These are phyloP conservation scores for Bipolaris gigantea DNA, from an alignment of 2,329 filamentous ascomycete species.

Conservation along the genomic window DNA sequence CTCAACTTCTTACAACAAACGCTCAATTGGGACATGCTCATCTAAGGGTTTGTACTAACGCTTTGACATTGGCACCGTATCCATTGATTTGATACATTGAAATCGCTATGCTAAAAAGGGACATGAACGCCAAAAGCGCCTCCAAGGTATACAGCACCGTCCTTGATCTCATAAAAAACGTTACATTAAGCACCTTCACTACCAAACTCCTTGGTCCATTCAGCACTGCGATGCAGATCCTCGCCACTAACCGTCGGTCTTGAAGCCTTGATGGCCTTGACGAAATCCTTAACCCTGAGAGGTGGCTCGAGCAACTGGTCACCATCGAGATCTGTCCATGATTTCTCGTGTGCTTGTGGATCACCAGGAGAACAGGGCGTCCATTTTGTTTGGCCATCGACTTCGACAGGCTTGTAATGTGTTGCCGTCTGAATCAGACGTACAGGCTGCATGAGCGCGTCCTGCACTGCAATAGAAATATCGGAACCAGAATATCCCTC, in stretches of 20 bases:
- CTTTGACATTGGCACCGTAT: background rate
- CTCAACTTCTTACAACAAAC: background rate
- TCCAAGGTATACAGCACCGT: conserved; percentile 8
- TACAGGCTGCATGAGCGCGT: conserved; percentile 95
- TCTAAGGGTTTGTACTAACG: background rate
- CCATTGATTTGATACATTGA: conserved; percentile 2
- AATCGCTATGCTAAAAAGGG: conserved; percentile 13
- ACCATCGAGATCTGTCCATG: conserved; percentile 82
- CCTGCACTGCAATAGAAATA: conserved; percentile 93
- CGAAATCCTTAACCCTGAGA: conserved; percentile 86
- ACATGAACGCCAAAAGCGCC: conserved; percentile 18
- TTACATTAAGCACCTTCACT: conserved; percentile 71
- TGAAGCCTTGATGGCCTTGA: conserved; percentile 85
- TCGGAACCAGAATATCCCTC: conserved; percentile 96
- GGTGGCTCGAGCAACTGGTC: conserved; percentile 85
- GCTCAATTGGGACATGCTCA: background rate
- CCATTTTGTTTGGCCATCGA: conserved; percentile 67
- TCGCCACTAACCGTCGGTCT: conserved; percentile 87
- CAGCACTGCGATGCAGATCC: conserved; percentile 79
- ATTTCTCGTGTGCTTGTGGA: conserved; percentile 84
- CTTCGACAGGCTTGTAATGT: conserved; percentile 88
- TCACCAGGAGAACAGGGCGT: conserved; percentile 96
- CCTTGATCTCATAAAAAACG: background rate
- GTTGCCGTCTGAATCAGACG: conserved; percentile 96
- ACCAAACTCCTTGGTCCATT: conserved; percentile 96